phyloP scores from a whole-genome alignment of 1,284 basidiomycete species.

The Agroathelia rolfsii region DNA sequence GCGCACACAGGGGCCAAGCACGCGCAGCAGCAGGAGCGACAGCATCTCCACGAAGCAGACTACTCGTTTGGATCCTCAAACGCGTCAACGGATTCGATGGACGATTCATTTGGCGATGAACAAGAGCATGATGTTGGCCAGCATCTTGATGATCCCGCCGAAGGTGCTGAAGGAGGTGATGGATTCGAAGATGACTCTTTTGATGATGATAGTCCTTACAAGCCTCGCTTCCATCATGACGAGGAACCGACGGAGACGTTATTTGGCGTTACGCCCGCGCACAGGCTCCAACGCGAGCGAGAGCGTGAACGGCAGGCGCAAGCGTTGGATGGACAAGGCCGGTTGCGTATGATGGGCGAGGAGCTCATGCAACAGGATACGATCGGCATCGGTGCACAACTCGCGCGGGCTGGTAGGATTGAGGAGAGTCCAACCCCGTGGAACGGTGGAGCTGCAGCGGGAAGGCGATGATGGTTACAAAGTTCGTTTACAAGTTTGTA shows the following conservation, averaged over 20 bases:
- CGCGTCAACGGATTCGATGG: constrained; percentile 39
- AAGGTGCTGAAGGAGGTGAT: constrained; percentile 29
- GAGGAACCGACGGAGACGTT: constrained; percentile 50
- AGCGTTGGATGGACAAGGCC: constrained; percentile 15
- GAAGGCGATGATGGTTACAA: no score
- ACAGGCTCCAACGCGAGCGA: constrained; percentile 21
- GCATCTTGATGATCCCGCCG: constrained; percentile 40
- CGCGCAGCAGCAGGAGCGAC: constrained; percentile 31
- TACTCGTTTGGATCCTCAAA: constrained; percentile 49
- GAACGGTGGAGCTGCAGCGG: no score
- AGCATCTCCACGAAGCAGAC: constrained; percentile 21
- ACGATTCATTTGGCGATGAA: constrained; percentile 29
- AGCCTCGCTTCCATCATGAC: constrained; percentile 13
- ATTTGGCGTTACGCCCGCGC: constrained; percentile 52
- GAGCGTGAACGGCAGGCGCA: constrained; percentile 17
- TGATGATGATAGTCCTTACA: constrained; percentile 26
- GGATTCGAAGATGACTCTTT: constrained; percentile 46
- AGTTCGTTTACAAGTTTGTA: no score
- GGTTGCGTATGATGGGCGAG: constrained; percentile 46
- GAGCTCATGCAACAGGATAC: constrained; percentile 55
- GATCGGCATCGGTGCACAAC: constrained; percentile 43
- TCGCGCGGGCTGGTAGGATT: constrained; percentile 34
- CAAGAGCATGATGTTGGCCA: constrained; percentile 34
- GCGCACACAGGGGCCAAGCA: constrained; percentile 22
- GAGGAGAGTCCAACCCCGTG: constrained; percentile 59